Conservation (phyloP, 352 stramenopile genomes). For the Phytophthora podocarpi region DNA sequence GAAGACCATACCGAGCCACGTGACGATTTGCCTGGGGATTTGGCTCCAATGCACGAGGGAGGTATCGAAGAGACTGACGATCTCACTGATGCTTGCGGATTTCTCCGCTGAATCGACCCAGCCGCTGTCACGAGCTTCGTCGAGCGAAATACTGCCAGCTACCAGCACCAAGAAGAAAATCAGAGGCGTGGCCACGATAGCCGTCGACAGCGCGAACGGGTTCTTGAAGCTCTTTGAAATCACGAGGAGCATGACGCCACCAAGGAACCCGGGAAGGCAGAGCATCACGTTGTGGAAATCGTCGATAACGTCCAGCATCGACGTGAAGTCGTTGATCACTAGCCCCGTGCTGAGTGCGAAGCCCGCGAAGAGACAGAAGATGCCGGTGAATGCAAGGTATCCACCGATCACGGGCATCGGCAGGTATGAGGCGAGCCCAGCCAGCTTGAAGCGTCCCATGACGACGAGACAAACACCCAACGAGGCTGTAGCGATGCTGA, state of each 20-base stretch:
- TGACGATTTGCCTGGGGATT: slow-evolving; percentile 89
- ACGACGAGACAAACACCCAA: slow-evolving; percentile 93
- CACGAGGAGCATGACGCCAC: slow-evolving; percentile 78
- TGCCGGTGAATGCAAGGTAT: slow-evolving; percentile 98
- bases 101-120: slow-evolving; percentile 83
- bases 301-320: slow-evolving; percentile 61
- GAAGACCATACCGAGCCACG: slow-evolving; percentile 94
- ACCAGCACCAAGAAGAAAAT: slow-evolving; percentile 92
- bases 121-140: slow-evolving; percentile 88
- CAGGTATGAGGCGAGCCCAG: slow-evolving; percentile 93
- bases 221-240: slow-evolving; percentile 75
- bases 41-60: slow-evolving; percentile 87
- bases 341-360: slow-evolving; percentile 90
- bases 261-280: slow-evolving; percentile 78
- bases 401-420: slow-evolving; percentile 97
- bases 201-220: slow-evolving; percentile 65
- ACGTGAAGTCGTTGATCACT: slow-evolving; percentile 84
- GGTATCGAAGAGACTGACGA: slow-evolving; percentile 91
- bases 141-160: slow-evolving; percentile 68
- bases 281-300: slow-evolving; percentile 76
- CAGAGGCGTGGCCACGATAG: slow-evolving; percentile 85
- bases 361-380: slow-evolving; percentile 93
- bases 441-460: slow-evolving; percentile 93
- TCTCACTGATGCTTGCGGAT: slow-evolving; percentile 52
- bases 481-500: slow-evolving; percentile 88